Base-by-base conservation (phyloP, 2,329 filamentous ascomycete genomes). In the Neopestalotiopsis rosae region DNA sequence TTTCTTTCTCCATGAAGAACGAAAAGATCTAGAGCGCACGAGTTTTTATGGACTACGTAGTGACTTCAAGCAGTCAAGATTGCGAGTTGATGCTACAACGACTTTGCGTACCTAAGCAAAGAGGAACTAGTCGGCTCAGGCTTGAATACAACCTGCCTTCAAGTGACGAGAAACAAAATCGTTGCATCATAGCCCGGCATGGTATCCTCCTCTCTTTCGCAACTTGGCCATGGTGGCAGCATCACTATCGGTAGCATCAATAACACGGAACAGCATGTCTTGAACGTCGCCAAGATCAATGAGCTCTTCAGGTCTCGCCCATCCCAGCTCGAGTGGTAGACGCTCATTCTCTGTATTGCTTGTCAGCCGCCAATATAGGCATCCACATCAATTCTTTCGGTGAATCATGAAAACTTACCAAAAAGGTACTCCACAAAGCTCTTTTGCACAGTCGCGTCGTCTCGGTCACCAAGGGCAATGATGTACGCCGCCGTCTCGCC, bases 251-350 rank as follows among this genome's bases (percentile, higher is more conserved):
- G 61, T 42, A 6, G 61, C 61, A 42, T 63, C 61, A 34, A 63
- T 45, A 13, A 63, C 34, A 5, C 61, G 61, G 20, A 20, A 28
- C 14, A 63, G 38, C 61, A 63, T 63, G n/a, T 63, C 61, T 12
- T 42, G 14, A 4, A 63, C 30, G 10, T 38, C 32, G 1, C 13
- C 32, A 14, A 63, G 30, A 42, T 63, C 61, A 42, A 63, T 45
- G 34, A 38, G 24, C 61, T 42, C 14, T 17, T 42, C 61, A 2
- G 61, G 62, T 32, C 62, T 65, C 10, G 6, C 20, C 62, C 62
- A 65, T 49, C 62, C 62, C n/a, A 65, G 62, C 12, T 65, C 62
- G 5, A 52, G 38, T 2, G 62, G 62, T n/a, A 65, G 62, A 5
- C 62, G 62, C 38, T 65, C 62, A n/a, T 65, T 45, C 42, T 65